Evolutionary conservation across 352 stramenopile species (phyloP).

Genomic region (Globisporangium heterothallicum): DNA sequence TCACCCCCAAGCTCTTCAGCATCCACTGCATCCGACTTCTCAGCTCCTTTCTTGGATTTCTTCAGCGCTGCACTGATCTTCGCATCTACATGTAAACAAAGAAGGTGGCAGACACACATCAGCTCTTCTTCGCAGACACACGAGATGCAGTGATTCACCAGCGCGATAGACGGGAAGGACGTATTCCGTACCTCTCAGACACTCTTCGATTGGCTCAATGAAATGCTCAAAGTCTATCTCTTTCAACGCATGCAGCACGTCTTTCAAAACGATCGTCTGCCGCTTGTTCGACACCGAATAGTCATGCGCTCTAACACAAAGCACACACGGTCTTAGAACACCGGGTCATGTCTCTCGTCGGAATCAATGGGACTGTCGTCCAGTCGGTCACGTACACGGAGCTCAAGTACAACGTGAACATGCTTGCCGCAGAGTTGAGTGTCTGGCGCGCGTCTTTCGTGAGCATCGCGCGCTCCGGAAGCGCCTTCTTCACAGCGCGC

Average conservation of each 20-base stretch:
- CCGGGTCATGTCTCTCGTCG: not conserved
- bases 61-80: slow-evolving; percentile 36
- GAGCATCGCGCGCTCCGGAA: slow-evolving; percentile 62
- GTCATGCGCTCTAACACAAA: slow-evolving; percentile 47
- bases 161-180: not conserved
- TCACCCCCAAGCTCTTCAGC: slow-evolving; percentile 15
- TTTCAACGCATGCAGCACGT: slow-evolving; percentile 62
- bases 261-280: slow-evolving; percentile 68
- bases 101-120: too few relatives aligned
- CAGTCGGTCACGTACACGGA: slow-evolving; percentile 40
- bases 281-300: slow-evolving; percentile 62
- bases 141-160: not conserved
- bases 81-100: slow-evolving; percentile 25
- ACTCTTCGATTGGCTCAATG: slow-evolving; percentile 58
- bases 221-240: slow-evolving; percentile 83
- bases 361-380: not conserved
- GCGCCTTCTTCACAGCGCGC: slow-evolving; percentile 56
- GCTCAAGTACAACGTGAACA: slow-evolving; percentile 78
- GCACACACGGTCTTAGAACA: not conserved
- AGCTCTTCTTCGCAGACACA: not conserved
- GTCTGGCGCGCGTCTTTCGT: slow-evolving; percentile 62
- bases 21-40: slow-evolving; percentile 3
- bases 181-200: slow-evolving; percentile 42
- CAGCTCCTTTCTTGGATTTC: slow-evolving; percentile 24
- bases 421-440: slow-evolving; percentile 64